These are phyloP conservation scores for Elaphomyces granulatus DNA, from an alignment of 495 filamentous ascomycete genomes.

Conservation along the genomic window DNA sequence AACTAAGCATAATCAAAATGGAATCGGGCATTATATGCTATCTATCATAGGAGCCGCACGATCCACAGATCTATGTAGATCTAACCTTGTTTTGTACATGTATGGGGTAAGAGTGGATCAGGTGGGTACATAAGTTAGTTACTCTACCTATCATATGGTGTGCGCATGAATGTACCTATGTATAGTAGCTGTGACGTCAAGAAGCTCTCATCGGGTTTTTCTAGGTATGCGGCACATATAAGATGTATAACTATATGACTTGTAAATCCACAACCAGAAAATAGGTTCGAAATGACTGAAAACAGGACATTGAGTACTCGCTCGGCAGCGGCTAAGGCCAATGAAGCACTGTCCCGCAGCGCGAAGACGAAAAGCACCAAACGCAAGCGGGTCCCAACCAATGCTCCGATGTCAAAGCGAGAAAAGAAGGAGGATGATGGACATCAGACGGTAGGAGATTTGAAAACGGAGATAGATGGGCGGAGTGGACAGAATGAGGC, in stretches of 20 bases:
- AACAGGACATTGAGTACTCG: slow-evolving; percentile 29
- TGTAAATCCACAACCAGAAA: neutral
- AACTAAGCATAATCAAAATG: too few species aligned
- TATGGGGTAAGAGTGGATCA: too few species aligned
- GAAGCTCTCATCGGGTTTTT: slow-evolving; percentile 7
- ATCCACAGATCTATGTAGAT: too few species aligned
- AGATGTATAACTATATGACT: neutral
- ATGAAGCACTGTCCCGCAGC: slow-evolving; percentile 24
- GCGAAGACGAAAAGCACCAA: slow-evolving; percentile 21
- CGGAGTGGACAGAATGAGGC: slow-evolving; percentile 4
- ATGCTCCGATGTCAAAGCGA: slow-evolving; percentile 18
- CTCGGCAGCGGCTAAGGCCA: slow-evolving; percentile 32
- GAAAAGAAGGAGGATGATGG: slow-evolving; percentile 16
- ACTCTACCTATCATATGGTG: too few species aligned
- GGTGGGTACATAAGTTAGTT: too few species aligned
- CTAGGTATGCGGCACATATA: neutral
- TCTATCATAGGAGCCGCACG: too few species aligned
- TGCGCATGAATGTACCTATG: too few species aligned
- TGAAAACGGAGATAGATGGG: slow-evolving; percentile 1
- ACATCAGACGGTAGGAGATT: slow-evolving; percentile 2
- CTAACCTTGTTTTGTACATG: too few species aligned
- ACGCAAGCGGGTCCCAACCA: slow-evolving; percentile 20
- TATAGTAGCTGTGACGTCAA: too few species aligned
- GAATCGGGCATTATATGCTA: too few species aligned
- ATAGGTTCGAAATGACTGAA: slow-evolving; percentile 18